Percentiles rank a stretch among this genome's conserved stretches.
Evolutionary conservation across 768 basidiomycete species (phyloP).

Genomic region (Trametes cubensis): DNA sequence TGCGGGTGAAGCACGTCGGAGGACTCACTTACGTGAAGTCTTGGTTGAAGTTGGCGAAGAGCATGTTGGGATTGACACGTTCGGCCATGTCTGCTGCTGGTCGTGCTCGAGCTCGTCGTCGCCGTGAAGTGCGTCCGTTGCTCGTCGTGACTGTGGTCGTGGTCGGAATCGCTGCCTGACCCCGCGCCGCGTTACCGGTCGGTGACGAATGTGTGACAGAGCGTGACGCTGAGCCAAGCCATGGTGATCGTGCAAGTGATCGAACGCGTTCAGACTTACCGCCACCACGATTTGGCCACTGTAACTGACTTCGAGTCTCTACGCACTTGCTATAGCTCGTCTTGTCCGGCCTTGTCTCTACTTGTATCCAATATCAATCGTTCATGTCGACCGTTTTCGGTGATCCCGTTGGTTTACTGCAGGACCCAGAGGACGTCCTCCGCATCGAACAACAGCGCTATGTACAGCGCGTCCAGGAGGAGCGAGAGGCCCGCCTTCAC

Average conservation of each 20-base stretch:
- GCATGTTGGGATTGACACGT: constrained; percentile 52
- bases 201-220: constrained; percentile 19
- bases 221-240: not conserved
- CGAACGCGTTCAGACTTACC: constrained; percentile 3
- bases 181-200: constrained; percentile 9
- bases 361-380: not conserved
- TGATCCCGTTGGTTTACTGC: not conserved
- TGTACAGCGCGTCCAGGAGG: constrained; percentile 3
- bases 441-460: constrained; percentile 7
- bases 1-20: not conserved
- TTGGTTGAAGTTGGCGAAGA: constrained; percentile 97
- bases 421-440: not conserved
- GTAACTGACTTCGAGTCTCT: too few relatives aligned
- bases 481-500: not conserved
- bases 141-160: constrained; percentile 2
- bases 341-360: not conserved
- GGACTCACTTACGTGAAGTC: constrained; percentile 77
- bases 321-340: not conserved
- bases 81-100: constrained; percentile 37
- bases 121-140: not conserved
- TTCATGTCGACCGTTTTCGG: not conserved
- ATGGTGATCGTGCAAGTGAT: not conserved
- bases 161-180: constrained; percentile 8
- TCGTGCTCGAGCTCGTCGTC: constrained; percentile 2
- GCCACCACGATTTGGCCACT: not conserved